A percentile compares a stretch with the other conserved stretches of the same genome.
Evolutionary conservation across 2,329 filamentous ascomycete genomes (phyloP).

Genomic region (Fusarium sarcochroum): DNA sequence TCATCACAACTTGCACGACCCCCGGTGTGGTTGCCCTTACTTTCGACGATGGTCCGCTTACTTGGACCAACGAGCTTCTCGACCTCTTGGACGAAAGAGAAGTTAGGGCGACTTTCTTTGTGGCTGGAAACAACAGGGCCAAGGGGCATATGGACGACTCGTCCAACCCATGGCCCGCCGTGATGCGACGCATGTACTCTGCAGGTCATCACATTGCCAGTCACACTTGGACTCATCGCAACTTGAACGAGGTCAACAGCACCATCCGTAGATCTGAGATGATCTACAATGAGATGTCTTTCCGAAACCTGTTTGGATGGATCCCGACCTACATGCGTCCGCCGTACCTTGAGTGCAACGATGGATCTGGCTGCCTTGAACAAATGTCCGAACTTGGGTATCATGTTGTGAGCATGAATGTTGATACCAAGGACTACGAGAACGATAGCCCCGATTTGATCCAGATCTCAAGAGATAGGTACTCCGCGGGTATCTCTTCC

Average conservation of each 20-base stretch:
- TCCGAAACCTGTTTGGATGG: constrained; percentile 59
- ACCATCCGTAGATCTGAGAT: constrained; percentile 57
- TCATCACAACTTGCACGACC: constrained; percentile 54
- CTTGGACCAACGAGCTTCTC: constrained; percentile 59
- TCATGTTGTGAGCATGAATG: constrained; percentile 68
- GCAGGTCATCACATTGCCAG: constrained; percentile 63
- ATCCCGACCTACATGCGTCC: constrained; percentile 61
- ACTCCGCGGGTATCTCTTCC: constrained; percentile 54
- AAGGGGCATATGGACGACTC: constrained; percentile 59
- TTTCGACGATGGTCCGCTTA: constrained; percentile 63
- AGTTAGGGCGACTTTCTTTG: constrained; percentile 59
- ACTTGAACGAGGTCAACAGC: constrained; percentile 56
- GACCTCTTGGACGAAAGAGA: constrained; percentile 52
- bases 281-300: constrained; percentile 60
- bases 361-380: constrained; percentile 56
- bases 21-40: constrained; percentile 60
- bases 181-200: constrained; percentile 58
- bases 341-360: constrained; percentile 61
- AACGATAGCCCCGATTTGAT: constrained; percentile 65
- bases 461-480: constrained; percentile 59
- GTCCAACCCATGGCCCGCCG: constrained; percentile 51
- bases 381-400: constrained; percentile 62
- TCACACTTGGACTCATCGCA: constrained; percentile 63
- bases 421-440: constrained; percentile 74
- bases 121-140: constrained; percentile 58